Base-by-base conservation (phyloP, 495 filamentous ascomycete genomes). In the Aspergillus taichungensis region DNA sequence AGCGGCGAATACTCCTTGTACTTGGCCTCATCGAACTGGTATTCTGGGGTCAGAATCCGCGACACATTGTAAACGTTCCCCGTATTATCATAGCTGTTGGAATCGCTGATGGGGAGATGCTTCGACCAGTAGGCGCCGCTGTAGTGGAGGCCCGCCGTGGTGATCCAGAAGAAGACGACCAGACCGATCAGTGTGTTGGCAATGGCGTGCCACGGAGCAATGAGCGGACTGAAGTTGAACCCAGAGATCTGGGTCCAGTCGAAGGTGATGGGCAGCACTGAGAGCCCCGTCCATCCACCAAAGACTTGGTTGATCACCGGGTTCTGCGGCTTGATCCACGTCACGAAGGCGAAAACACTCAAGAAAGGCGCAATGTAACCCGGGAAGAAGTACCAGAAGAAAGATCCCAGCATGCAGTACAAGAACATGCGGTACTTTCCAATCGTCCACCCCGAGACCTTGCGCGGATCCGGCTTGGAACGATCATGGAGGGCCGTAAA, bases 401-500 rank as follows among this genome's bases (percentile, higher is more conserved):
- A 81, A 37, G 77, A 76, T 11, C 62, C 77, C 2, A 71, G 37
- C 57, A 80, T 75, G 33, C 78, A 63, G 42, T 78, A 74, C 39
- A 84, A 56, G 60, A 86, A 88, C 62, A 77, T 78, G 36, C 71
- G 68, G 59, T 85, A 84, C 31, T 79, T 73, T 27, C 78, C 71
- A 42, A 85, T 77, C 4, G 45, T 74, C 79, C 84, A 86, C 12
- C 83, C 84, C 38, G 78, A 74, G 1, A 76, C 69, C 53, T 71
- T 71, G 32, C 60, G 40, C 0, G 80, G 76, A 46, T 84, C 76
- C 2, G 79, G 70, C 37, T 60, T 65, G 8, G 69, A 68, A 50
- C 76, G 74, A 48, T 87, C 83, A 49, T 88, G 83, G 55, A 87
- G 79, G 11, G 81, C 81, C 38, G 78, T 76, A 67, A 88, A 83